Conservation (phyloP, 2,329 filamentous ascomycete genomes). For the Calycina herbarum region DNA sequence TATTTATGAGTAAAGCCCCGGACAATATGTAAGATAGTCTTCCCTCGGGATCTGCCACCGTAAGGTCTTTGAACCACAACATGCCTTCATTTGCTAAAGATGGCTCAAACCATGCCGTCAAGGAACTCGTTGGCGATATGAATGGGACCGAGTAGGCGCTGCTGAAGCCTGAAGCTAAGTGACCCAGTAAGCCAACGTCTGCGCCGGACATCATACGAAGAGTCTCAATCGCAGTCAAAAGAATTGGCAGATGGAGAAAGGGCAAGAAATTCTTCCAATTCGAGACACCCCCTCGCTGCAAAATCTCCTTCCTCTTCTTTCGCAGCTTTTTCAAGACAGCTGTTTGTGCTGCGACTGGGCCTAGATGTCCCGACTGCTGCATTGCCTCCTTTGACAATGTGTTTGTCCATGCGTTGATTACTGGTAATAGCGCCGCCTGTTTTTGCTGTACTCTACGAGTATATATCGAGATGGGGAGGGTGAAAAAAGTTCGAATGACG, state of each 20-base stretch:
- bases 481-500: slow-evolving; percentile 47
- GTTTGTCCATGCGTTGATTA: slow-evolving; percentile 42
- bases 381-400: slow-evolving; percentile 32
- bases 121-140: not conserved
- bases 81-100: slow-evolving; percentile 55
- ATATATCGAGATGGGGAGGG: slow-evolving; percentile 48
- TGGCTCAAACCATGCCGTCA: slow-evolving; percentile 21
- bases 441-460: slow-evolving; percentile 42
- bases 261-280: slow-evolving; percentile 38
- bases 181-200: slow-evolving; percentile 42
- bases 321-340: slow-evolving; percentile 26
- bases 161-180: slow-evolving; percentile 31
- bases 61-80: slow-evolving; percentile 60
- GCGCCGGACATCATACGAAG: slow-evolving; percentile 48
- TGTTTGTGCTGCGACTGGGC: slow-evolving; percentile 22
- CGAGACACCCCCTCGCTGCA: slow-evolving; percentile 39
- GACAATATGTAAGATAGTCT: slow-evolving; percentile 50
- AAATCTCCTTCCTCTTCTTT: slow-evolving; percentile 36
- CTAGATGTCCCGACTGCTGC: slow-evolving; percentile 30
- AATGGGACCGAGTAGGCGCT: slow-evolving; percentile 5
- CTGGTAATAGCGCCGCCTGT: slow-evolving; percentile 45
- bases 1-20: slow-evolving; percentile 49
- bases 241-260: slow-evolving; percentile 47
- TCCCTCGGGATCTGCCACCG: slow-evolving; percentile 51
- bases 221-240: slow-evolving; percentile 48